A percentile compares a stretch with the other conserved stretches of the same genome.
phyloP scores from a whole-genome alignment of 352 stramenopile genomes.

The Blastocystis sp. region DNA sequence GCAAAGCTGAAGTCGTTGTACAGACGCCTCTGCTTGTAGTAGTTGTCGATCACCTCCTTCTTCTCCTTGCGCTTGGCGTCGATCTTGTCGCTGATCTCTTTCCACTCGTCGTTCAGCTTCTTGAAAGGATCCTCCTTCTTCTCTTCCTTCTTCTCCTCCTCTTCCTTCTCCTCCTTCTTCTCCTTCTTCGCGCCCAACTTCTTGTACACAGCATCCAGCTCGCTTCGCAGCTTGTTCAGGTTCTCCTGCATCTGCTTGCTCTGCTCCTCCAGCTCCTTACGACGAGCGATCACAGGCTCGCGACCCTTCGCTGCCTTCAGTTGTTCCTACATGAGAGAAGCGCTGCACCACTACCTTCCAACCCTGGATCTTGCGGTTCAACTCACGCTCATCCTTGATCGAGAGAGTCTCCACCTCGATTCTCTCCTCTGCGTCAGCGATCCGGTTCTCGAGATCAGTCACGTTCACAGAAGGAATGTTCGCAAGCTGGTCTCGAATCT shows the following conservation, averaged over 20 bases:
- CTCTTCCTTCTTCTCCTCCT: background rate
- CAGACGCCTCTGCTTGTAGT: background rate
- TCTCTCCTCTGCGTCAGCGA: background rate
- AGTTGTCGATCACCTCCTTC: background rate
- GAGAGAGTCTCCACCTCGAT: conserved; percentile 24
- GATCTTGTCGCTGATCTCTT: background rate
- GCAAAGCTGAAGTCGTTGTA: background rate
- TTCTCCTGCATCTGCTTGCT: background rate
- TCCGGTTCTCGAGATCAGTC: background rate
- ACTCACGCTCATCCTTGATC: conserved; percentile 33
- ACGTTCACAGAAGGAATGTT: background rate
- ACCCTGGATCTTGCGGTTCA: background rate
- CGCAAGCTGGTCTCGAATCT: background rate
- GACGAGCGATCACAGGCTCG: background rate
- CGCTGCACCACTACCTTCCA: background rate
- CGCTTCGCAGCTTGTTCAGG: background rate
- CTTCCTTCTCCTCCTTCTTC: conserved; percentile 45
- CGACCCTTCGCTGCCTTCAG: background rate
- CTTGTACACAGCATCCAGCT: conserved; percentile 3
- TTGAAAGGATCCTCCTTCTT: conserved; percentile 12
- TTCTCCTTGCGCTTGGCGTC: conserved; percentile 10
- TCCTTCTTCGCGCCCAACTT: background rate
- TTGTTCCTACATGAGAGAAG: background rate
- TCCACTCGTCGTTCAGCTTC: conserved; percentile 54
- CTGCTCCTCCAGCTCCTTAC: background rate